phyloP scores from a whole-genome alignment of 768 basidiomycete species.

The Tricholoma flavovirens region DNA sequence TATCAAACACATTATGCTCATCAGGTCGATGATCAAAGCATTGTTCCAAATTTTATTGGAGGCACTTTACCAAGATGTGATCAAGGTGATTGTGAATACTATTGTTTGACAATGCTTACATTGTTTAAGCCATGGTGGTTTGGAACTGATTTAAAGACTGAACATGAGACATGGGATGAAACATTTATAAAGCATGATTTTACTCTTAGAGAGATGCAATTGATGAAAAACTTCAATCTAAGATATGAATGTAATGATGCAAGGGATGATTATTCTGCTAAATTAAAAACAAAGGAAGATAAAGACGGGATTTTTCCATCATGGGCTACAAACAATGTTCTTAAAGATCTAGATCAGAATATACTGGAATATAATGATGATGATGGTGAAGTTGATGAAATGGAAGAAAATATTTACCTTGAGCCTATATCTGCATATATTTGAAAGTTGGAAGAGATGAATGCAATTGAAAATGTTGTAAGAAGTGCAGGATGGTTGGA shows the following conservation, averaged over 20 bases:
- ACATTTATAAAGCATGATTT: slow-evolving; percentile 16
- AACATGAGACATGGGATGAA: slow-evolving; percentile 17
- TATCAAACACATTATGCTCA: slow-evolving; percentile 14
- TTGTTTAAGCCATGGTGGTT: too few relatives aligned
- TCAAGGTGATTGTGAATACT: slow-evolving; percentile 24
- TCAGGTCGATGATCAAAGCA: background rate
- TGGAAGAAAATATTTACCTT: too few relatives aligned
- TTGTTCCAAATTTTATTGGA: slow-evolving; percentile 25
- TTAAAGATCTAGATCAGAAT: background rate
- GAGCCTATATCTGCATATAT: too few relatives aligned
- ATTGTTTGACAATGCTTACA: slow-evolving; percentile 25
- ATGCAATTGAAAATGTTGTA: background rate
- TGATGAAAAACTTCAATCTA: slow-evolving; percentile 26
- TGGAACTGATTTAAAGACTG: slow-evolving; percentile 14
- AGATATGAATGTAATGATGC: slow-evolving; percentile 25
- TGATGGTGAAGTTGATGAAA: background rate
- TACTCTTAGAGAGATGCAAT: slow-evolving; percentile 2
- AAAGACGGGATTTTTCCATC: background rate
- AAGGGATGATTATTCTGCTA: slow-evolving; percentile 24
- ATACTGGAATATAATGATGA: background rate
- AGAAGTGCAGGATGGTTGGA: slow-evolving; percentile 1
- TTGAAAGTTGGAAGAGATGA: background rate
- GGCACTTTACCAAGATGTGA: slow-evolving; percentile 20
- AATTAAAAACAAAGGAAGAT: background rate
- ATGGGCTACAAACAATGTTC: background rate